Evolutionary conservation across 2,329 filamentous ascomycete species (phyloP).

Genomic region (Fusarium vanettenii): DNA sequence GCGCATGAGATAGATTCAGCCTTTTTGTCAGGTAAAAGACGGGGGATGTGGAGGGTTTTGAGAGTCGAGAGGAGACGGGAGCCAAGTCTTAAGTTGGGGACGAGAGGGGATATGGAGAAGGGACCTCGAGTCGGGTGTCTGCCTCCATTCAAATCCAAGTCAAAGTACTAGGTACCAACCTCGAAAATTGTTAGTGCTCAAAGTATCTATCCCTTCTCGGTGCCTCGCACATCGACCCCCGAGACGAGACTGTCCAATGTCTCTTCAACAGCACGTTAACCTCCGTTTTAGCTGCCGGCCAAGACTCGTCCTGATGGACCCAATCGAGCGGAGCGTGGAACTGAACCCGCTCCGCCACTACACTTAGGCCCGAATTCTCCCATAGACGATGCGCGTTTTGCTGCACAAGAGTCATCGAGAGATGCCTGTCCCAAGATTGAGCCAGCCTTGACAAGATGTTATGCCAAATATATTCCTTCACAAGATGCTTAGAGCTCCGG

Average conservation of each 20-base stretch:
- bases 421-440: neutral
- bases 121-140: neutral
- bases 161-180: neutral
- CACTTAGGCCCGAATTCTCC: conserved; percentile 35
- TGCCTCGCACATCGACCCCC: conserved; percentile 32
- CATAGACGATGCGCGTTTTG: conserved; percentile 33
- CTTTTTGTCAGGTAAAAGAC: neutral
- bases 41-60: conserved; percentile 23
- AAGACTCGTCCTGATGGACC: conserved; percentile 30
- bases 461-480: neutral
- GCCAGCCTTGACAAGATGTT: neutral
- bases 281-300: conserved; percentile 11
- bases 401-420: conserved; percentile 16
- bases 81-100: neutral
- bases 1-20: neutral
- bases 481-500: neutral
- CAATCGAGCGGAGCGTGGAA: conserved; percentile 28
- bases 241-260: conserved; percentile 17
- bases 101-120: conserved; percentile 12
- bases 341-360: conserved; percentile 24
- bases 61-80: conserved; percentile 10
- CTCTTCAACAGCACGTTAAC: conserved; percentile 16
- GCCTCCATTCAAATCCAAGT: neutral
- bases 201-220: conserved; percentile 21
- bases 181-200: conserved; percentile 20